Percentiles rank a stretch among this genome's conserved stretches.
These are phyloP conservation scores for Globisporangium irregulare DNA, from an alignment of 352 stramenopile genomes.

Conservation along the genomic window DNA sequence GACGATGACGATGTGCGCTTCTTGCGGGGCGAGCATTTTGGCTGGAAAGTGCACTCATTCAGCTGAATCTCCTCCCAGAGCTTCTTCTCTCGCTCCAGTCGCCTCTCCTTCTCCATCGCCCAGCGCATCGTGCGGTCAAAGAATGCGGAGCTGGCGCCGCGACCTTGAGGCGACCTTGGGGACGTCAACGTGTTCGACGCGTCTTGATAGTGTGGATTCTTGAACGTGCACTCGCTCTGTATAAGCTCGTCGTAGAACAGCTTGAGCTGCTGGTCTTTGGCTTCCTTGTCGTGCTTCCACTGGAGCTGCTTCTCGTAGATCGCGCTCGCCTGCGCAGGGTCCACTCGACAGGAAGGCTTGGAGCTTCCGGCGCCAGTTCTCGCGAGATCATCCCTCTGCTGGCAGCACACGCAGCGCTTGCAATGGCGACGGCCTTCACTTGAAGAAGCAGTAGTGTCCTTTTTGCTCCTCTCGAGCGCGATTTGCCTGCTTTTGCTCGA, in stretches of 20 bases:
- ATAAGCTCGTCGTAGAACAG: constrained; percentile 32
- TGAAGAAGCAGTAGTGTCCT: constrained; percentile 2
- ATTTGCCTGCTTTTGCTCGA: constrained; percentile 45
- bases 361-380: not conserved
- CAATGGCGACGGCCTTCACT: not conserved
- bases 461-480: constrained; percentile 28
- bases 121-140: constrained; percentile 48
- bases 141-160: constrained; percentile 34
- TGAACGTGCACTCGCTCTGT: constrained; percentile 47
- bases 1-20: not conserved
- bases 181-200: constrained; percentile 28
- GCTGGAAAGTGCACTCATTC: constrained; percentile 59
- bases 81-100: constrained; percentile 38
- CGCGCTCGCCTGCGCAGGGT: constrained; percentile 24
- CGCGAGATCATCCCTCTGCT: not conserved
- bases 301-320: constrained; percentile 62
- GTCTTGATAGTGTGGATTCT: constrained; percentile 49
- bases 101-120: constrained; percentile 33
- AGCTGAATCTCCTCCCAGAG: constrained; percentile 33
- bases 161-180: not conserved
- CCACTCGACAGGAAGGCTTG: constrained; percentile 18
- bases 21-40: constrained; percentile 19
- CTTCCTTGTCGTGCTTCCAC: constrained; percentile 57
- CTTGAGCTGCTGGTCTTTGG: constrained; percentile 28
- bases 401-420: constrained; percentile 30